Evolutionary conservation across 352 stramenopile genomes (phyloP).

Genomic region (Globisporangium irregulare): DNA sequence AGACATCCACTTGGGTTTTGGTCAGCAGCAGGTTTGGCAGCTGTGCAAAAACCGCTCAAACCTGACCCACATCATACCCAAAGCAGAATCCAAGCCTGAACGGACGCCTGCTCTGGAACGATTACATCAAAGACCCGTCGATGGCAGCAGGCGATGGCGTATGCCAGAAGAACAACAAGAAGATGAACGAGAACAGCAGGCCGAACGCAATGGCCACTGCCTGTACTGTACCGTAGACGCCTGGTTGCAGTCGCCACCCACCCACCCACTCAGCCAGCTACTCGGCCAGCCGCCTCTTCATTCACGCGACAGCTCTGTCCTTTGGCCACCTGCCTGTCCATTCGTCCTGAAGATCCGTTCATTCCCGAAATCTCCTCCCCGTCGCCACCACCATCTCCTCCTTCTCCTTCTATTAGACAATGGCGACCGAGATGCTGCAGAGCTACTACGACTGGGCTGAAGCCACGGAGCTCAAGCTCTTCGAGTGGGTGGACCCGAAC

Average conservation of each 20-base stretch:
- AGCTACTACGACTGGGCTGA: conserved; percentile 59
- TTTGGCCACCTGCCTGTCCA: not conserved
- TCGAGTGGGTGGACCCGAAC: conserved; percentile 55
- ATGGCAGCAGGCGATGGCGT: not conserved
- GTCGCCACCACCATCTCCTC: not conserved
- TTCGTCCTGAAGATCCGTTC: not conserved
- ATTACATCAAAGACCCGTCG: not conserved
- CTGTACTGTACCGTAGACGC: not conserved
- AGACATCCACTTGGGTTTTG: not conserved
- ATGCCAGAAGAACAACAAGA: not conserved
- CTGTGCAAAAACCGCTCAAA: not conserved
- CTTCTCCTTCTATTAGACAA: not conserved
- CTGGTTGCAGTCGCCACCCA: not conserved
- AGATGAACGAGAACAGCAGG: not conserved
- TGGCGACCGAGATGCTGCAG: conserved; percentile 29
- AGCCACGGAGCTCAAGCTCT: conserved; percentile 38
- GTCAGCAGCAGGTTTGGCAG: no score
- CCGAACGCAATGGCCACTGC: not conserved
- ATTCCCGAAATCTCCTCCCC: not conserved
- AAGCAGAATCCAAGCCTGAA: not conserved
- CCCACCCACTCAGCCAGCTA: not conserved
- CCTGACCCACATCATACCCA: not conserved
- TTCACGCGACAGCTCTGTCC: not conserved
- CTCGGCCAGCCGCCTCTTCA: not conserved
- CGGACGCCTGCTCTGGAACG: not conserved